Evolutionary conservation across 2,329 filamentous ascomycete species (phyloP).

Genomic region (Dendrostoma leiphaemia): DNA sequence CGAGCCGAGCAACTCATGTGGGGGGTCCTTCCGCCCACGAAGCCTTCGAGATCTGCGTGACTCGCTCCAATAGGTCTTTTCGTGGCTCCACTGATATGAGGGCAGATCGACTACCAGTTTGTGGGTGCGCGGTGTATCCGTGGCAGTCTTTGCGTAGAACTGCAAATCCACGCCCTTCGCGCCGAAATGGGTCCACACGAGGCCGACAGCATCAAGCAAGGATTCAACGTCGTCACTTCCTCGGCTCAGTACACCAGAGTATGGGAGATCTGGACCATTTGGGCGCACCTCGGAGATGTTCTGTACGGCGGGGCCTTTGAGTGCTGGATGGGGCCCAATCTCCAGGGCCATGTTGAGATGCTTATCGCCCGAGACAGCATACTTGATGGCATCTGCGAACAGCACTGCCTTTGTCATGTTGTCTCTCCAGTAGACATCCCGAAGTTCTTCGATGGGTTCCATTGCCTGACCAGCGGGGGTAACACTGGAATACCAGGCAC

Average conservation of each 20-base stretch:
- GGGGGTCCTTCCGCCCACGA: background rate
- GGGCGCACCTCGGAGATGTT: constrained; percentile 22
- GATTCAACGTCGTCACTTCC: constrained; percentile 21
- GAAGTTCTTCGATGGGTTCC: background rate
- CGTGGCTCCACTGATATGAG: constrained; percentile 18
- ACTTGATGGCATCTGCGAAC: constrained; percentile 20
- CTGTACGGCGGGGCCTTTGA: constrained; percentile 36
- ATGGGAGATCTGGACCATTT: constrained; percentile 22
- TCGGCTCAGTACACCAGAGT: constrained; percentile 23
- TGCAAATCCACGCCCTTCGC: background rate
- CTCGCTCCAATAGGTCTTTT: constrained; percentile 9
- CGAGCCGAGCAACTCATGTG: constrained; percentile 17
- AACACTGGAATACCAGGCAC: constrained; percentile 25
- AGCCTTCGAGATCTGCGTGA: constrained; percentile 9
- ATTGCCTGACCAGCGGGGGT: background rate
- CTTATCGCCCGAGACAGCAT: constrained; percentile 6
- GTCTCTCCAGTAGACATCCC: constrained; percentile 19
- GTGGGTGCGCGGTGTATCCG: constrained; percentile 6
- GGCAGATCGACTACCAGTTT: constrained; percentile 11
- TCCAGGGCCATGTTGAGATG: constrained; percentile 23
- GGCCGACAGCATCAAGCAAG: constrained; percentile 20
- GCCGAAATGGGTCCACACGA: constrained; percentile 12
- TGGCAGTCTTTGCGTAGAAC: background rate
- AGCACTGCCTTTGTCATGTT: constrained; percentile 25
- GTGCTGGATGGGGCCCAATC: constrained; percentile 35